phyloP scores from a whole-genome alignment of 2,329 filamentous ascomycete genomes.

The Rhinocladiella mackenziei region DNA sequence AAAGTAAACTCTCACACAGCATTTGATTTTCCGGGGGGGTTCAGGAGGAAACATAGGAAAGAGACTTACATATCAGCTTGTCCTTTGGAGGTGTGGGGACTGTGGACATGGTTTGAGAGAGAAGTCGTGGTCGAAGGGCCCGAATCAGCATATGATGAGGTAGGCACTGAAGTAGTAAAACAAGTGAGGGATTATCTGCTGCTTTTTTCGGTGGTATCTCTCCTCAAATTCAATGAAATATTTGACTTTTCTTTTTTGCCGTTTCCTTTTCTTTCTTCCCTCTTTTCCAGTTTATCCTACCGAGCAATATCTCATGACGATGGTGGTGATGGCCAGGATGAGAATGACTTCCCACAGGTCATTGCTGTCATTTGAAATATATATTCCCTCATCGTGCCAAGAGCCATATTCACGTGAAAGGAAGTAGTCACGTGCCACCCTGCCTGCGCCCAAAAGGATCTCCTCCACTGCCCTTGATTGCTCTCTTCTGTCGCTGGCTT shows the following conservation, averaged over 20 bases:
- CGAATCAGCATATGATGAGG: not conserved
- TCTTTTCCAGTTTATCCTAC: no score
- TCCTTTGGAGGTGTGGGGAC: constrained; percentile 5
- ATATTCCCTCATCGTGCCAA: constrained; percentile 43
- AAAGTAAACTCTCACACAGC: no score
- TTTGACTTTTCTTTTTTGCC: no score
- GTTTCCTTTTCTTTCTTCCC: not conserved
- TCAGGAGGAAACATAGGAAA: not conserved
- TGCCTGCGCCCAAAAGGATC: not conserved
- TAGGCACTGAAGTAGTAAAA: no score
- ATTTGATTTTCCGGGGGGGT: no score
- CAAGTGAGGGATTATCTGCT: no score
- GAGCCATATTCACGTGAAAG: no score
- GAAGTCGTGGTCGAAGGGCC: constrained; percentile 4
- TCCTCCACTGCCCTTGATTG: no score
- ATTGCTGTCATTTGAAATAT: constrained; percentile 30
- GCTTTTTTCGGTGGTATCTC: no score
- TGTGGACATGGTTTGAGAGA: constrained; percentile 17
- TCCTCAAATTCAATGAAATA: no score
- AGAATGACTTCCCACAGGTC: constrained; percentile 5
- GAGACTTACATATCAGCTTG: constrained; percentile 37
- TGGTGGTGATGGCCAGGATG: not conserved
- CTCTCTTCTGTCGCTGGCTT: no score
- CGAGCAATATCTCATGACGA: not conserved
- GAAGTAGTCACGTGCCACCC: not conserved